Conservation (phyloP, 441 rosid genomes). For the Bocquillonia castaneifolia region DNA sequence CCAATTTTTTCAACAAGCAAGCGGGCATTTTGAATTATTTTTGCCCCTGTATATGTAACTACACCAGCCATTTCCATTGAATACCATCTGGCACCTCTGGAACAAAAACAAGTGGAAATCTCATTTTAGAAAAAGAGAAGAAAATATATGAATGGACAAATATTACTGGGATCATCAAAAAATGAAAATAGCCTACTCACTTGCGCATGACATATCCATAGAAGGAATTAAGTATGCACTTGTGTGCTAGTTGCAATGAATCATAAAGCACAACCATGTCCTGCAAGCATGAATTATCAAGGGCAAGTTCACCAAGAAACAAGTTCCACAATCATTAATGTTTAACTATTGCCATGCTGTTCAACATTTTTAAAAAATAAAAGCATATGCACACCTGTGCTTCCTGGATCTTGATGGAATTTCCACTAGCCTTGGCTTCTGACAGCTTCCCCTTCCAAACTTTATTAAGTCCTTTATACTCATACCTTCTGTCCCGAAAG, state of each 20-base stretch:
- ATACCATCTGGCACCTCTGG: conserved; percentile 99
- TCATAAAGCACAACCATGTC: conserved; percentile 99
- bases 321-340: conserved; percentile 9
- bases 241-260: conserved; percentile 98
- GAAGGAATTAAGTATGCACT: conserved; percentile 95
- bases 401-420: conserved; percentile 95
- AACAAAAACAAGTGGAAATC: conserved; percentile 27
- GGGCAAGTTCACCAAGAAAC: conserved; percentile 21
- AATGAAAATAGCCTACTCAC: conserved; percentile 45
- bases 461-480: conserved; percentile 96
- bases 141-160: conserved; percentile 17
- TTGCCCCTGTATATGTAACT: conserved; percentile 98
- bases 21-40: conserved; percentile 96
- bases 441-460: conserved; percentile 97
- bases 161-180: conserved; percentile 17
- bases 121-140: conserved; percentile 24
- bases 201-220: conserved; percentile 99
- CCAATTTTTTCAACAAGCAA: conserved; percentile 95
- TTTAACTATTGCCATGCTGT: conserved; percentile 17
- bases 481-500: conserved; percentile 98
- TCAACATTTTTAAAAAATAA: conserved; percentile 15
- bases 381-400: conserved; percentile 60
- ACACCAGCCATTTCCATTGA: conserved; percentile 99
- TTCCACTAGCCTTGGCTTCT: conserved; percentile 96
- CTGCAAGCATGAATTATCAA: conserved; percentile 43